Evolutionary conservation across 768 basidiomycete species (phyloP).

Genomic region (Dioszegia hungarica): DNA sequence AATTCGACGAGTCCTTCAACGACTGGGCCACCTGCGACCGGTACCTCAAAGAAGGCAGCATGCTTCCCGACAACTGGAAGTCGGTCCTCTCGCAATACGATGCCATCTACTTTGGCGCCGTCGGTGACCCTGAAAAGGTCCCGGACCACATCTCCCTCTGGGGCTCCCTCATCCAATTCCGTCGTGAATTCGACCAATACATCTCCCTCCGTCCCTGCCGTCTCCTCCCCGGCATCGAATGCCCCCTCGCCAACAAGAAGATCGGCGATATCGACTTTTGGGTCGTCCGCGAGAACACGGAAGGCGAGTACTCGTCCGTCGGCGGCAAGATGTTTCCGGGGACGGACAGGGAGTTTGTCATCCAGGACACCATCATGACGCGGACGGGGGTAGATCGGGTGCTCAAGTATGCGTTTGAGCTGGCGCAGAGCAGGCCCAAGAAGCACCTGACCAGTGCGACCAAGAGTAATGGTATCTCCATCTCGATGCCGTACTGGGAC

Average conservation of each 20-base stretch:
- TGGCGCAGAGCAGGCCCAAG: constrained; percentile 54
- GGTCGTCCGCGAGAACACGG: constrained; percentile 58
- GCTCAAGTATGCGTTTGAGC: constrained; percentile 57
- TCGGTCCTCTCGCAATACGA: constrained; percentile 26
- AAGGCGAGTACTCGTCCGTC: constrained; percentile 55
- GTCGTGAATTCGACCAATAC: constrained; percentile 57
- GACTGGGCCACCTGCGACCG: constrained; percentile 31
- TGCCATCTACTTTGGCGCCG: constrained; percentile 52
- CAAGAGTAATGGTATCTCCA: constrained; percentile 53
- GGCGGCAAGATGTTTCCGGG: constrained; percentile 25
- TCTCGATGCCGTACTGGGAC: constrained; percentile 45
- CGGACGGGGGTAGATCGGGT: constrained; percentile 55
- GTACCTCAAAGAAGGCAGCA: constrained; percentile 53
- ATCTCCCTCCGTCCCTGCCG: constrained; percentile 52
- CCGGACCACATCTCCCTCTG: constrained; percentile 61
- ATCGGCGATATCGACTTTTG: constrained; percentile 55
- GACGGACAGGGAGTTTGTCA: constrained; percentile 21
- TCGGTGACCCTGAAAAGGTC: constrained; percentile 53
- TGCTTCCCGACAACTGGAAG: constrained; percentile 50
- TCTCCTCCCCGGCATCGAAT: constrained; percentile 54
- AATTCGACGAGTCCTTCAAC: constrained; percentile 51
- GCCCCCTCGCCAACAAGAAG: constrained; percentile 53
- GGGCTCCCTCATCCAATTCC: constrained; percentile 56
- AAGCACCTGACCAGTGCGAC: constrained; percentile 58
- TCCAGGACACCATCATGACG: constrained; percentile 54